Percentiles rank a stretch among this genome's conserved stretches.
Evolutionary conservation across 2,329 filamentous ascomycete species (phyloP).

Genomic region (Dryadomyces quercus-mongolicae): DNA sequence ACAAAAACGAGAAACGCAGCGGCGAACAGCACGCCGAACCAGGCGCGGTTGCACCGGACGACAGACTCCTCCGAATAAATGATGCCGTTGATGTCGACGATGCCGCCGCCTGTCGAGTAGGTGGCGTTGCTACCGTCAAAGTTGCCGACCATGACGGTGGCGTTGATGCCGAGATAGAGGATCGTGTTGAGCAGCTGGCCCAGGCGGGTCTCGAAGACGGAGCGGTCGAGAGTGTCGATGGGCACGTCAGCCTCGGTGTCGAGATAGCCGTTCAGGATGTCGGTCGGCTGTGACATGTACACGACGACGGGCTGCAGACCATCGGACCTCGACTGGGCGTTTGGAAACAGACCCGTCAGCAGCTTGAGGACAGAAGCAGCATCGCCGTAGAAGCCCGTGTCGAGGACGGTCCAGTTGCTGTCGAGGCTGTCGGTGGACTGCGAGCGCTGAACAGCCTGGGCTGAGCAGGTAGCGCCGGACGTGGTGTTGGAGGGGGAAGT

Average conservation of each 20-base stretch:
- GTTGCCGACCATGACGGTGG: not conserved
- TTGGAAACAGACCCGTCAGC: not conserved
- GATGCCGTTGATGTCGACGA: not conserved
- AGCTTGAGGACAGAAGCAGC: not conserved
- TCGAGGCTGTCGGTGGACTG: not conserved
- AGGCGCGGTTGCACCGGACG: conserved; percentile 1
- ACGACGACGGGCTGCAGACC: not conserved
- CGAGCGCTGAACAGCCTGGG: conserved; percentile 3
- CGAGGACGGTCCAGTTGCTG: conserved; percentile 6
- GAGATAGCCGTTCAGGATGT: not conserved
- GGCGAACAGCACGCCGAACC: conserved; percentile 3
- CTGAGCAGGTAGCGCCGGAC: conserved; percentile 1
- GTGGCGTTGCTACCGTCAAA: not conserved
- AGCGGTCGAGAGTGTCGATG: not conserved
- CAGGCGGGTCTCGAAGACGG: conserved; percentile 2
- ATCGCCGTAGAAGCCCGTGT: not conserved
- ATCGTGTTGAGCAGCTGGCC: conserved; percentile 8
- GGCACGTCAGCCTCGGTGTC: not conserved
- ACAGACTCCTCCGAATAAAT: not conserved
- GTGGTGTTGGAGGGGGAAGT: not conserved
- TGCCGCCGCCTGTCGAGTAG: not conserved
- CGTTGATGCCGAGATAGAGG: conserved; percentile 1
- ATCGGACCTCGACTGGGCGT: not conserved
- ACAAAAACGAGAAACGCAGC: not conserved
- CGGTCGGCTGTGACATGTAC: conserved; percentile 4